These are phyloP conservation scores for Teratosphaeria viscida DNA, from an alignment of 2,329 filamentous ascomycete species.

Conservation along the genomic window DNA sequence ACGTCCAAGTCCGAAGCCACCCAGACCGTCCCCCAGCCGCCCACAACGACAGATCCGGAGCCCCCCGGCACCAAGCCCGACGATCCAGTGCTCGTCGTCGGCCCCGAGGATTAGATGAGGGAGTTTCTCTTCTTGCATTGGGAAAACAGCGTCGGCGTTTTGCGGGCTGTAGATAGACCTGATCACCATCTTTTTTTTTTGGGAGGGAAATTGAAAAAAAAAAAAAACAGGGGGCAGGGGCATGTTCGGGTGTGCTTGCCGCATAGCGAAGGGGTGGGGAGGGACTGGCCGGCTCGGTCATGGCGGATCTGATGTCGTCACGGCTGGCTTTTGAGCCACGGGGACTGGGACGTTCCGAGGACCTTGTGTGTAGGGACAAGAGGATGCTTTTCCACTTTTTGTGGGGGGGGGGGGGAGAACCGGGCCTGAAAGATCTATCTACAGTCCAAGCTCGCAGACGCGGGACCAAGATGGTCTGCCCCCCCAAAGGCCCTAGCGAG, in stretches of 20 bases:
- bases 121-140: neutral
- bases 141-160: neutral
- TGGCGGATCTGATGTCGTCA: too few relatives aligned
- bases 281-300: too few relatives aligned
- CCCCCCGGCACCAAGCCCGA: neutral
- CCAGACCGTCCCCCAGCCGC: neutral
- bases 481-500: too few relatives aligned
- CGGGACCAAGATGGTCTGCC: too few relatives aligned
- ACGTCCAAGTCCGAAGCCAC: neutral
- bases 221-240: neutral
- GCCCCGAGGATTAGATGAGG: neutral
- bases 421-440: too few relatives aligned
- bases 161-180: neutral
- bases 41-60: neutral
- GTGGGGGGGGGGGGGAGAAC: too few relatives aligned
- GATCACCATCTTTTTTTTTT: neutral
- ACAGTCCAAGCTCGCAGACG: too few relatives aligned
- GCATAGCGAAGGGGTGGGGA: neutral
- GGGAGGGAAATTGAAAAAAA: too few relatives aligned
- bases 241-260: neutral
- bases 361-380: too few relatives aligned
- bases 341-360: too few relatives aligned
- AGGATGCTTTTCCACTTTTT: too few relatives aligned
- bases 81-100: neutral
- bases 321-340: too few relatives aligned